Evolutionary conservation across 1,284 basidiomycete species (phyloP).

Genomic region (Naganishia sp.): DNA sequence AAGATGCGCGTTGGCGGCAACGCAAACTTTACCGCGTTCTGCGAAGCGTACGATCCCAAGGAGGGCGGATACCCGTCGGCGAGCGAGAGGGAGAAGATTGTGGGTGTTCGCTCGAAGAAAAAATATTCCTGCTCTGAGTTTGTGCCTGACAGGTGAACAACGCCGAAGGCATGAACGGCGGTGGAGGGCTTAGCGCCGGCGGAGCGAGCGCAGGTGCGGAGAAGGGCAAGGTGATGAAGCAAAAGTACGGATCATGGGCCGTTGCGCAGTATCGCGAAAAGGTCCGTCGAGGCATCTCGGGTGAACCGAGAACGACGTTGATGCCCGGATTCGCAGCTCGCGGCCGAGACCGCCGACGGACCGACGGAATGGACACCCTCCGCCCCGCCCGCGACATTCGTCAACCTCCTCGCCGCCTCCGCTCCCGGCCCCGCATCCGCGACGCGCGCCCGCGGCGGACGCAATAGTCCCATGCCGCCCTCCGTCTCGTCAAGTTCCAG

Average conservation of each 20-base stretch:
- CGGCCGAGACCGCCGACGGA: slow-evolving; percentile 48
- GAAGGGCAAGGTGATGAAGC: slow-evolving; percentile 56
- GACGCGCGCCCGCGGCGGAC: slow-evolving; percentile 8
- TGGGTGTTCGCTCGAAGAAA: not conserved
- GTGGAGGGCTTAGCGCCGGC: slow-evolving; percentile 14
- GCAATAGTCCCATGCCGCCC: slow-evolving; percentile 27
- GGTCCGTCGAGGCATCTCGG: slow-evolving; percentile 54
- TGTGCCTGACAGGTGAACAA: not conserved
- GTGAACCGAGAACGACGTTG: not conserved
- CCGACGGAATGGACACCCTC: slow-evolving; percentile 48
- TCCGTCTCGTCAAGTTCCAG: slow-evolving; percentile 20
- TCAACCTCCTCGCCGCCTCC: slow-evolving; percentile 14
- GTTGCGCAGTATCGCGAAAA: slow-evolving; percentile 89
- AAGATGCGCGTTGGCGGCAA: slow-evolving; percentile 93
- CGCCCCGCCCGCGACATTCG: slow-evolving; percentile 44
- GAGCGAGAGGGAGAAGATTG: not conserved
- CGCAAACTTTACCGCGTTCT: slow-evolving; percentile 72
- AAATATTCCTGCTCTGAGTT: no score
- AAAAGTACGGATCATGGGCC: slow-evolving; percentile 89
- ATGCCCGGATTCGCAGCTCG: slow-evolving; percentile 38
- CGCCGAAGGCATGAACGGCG: slow-evolving; percentile 17
- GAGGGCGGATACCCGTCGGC: slow-evolving; percentile 42
- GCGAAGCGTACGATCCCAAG: slow-evolving; percentile 64
- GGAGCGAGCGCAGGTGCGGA: slow-evolving; percentile 17
- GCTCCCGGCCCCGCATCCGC: slow-evolving; percentile 19